Percentiles rank a stretch among this genome's conserved stretches.
Conservation (phyloP, 257 asterid species). For the Orobanche coerulescens region DNA sequence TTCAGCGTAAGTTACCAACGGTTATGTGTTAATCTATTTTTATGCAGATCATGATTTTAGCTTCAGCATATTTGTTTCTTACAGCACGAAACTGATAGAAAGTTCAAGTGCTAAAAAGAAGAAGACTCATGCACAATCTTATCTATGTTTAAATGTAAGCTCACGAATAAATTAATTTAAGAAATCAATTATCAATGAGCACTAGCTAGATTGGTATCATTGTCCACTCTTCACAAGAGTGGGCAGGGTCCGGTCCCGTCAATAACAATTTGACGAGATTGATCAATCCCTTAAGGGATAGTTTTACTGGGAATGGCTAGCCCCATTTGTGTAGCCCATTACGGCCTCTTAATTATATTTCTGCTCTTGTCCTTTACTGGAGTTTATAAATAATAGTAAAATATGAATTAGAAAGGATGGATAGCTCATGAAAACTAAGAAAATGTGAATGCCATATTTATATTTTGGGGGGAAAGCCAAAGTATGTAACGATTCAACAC, state of each 20-base stretch:
- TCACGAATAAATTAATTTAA: neutral
- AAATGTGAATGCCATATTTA: neutral
- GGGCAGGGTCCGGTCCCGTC: too few species aligned
- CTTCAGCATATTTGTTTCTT: neutral
- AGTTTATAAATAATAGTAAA: neutral
- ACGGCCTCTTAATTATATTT: too few species aligned
- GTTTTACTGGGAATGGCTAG: too few species aligned
- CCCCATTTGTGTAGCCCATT: too few species aligned
- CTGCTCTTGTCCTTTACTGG: too few species aligned
- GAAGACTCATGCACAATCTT: neutral
- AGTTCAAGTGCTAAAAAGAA: conserved; percentile 11
- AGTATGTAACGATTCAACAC: conserved; percentile 21
- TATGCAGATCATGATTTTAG: neutral
- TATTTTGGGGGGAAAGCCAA: neutral
- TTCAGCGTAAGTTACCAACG: neutral
- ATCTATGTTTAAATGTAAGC: conserved; percentile 12
- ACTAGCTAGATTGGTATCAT: too few species aligned
- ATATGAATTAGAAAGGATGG: conserved; percentile 10
- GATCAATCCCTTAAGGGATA: too few species aligned
- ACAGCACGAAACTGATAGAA: neutral
- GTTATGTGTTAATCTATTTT: neutral
- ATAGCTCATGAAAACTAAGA: conserved; percentile 1
- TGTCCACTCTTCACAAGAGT: too few species aligned
- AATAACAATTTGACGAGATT: too few species aligned
- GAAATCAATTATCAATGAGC: too few species aligned